Percentiles rank a stretch among this genome's conserved stretches.
phyloP scores from a whole-genome alignment of 1,139 yeast genomes.

The Yamadazyma kanchanaburiensis region DNA sequence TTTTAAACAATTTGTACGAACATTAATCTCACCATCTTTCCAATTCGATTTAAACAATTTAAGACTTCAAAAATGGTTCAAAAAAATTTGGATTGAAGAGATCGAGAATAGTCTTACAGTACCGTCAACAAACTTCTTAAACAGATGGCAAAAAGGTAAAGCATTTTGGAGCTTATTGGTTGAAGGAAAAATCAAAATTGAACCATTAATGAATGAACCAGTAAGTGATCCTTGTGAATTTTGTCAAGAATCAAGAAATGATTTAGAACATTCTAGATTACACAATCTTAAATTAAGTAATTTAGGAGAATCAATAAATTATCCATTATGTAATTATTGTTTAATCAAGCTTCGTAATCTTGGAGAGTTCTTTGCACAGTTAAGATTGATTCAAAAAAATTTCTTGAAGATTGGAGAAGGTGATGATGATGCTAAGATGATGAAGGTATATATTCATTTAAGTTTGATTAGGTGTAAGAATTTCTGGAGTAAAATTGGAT shows the following conservation, averaged over 20 bases:
- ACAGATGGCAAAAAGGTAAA: slow-evolving; percentile 45
- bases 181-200: slow-evolving; percentile 80
- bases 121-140: slow-evolving; percentile 37
- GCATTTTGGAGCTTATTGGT: slow-evolving; percentile 63
- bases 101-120: slow-evolving; percentile 57
- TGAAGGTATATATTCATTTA: slow-evolving; percentile 24
- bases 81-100: slow-evolving; percentile 69
- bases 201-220: slow-evolving; percentile 80
- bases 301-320: slow-evolving; percentile 29
- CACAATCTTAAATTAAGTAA: slow-evolving; percentile 56
- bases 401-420: slow-evolving; percentile 23
- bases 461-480: slow-evolving; percentile 42
- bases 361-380: slow-evolving; percentile 73
- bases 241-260: slow-evolving; percentile 73
- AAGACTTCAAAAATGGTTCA: slow-evolving; percentile 60
- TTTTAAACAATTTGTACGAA: slow-evolving; percentile 36
- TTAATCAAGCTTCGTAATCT: slow-evolving; percentile 72
- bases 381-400: slow-evolving; percentile 59
- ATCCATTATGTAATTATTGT: slow-evolving; percentile 86
- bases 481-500: slow-evolving; percentile 85
- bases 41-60: slow-evolving; percentile 38
- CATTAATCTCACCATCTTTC: slow-evolving; percentile 33
- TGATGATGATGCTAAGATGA: slow-evolving; percentile 21
- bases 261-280: slow-evolving; percentile 72
- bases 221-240: slow-evolving; percentile 63